Percentiles rank a stretch among this genome's conserved stretches.
Conservation (phyloP, 2,329 filamentous ascomycete genomes). For the Emericellopsis atlantica region DNA sequence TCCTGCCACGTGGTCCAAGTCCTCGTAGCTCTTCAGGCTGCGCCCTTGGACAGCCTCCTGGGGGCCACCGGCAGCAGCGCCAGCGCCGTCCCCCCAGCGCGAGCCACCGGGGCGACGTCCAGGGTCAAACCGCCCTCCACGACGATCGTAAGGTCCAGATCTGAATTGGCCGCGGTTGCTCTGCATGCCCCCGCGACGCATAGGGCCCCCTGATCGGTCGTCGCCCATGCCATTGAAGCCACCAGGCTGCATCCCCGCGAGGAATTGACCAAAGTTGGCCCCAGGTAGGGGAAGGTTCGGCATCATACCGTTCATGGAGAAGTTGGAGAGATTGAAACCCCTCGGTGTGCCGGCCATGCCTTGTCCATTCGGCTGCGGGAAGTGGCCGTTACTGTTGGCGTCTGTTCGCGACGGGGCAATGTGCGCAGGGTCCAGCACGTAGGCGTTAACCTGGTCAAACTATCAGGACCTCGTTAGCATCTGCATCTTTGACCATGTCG, state of each 20-base stretch:
- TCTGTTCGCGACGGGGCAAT: conserved; percentile 90
- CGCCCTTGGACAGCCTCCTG: conserved; percentile 85
- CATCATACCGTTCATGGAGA: conserved; percentile 47
- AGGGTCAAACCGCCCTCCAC: conserved; percentile 34
- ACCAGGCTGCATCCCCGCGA: conserved; percentile 32
- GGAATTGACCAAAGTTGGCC: conserved; percentile 38
- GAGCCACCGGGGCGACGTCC: conserved; percentile 36
- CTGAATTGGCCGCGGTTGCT: conserved; percentile 43
- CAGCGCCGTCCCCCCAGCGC: conserved; percentile 64
- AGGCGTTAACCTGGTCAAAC: conserved; percentile 85
- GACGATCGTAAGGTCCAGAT: conserved; percentile 62
- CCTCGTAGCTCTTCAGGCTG: conserved; percentile 93
- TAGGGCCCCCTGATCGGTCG: conserved; percentile 54
- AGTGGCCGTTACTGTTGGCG: conserved; percentile 91
- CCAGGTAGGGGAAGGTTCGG: conserved; percentile 42
- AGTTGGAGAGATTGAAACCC: conserved; percentile 76
- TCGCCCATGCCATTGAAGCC: conserved; percentile 34
- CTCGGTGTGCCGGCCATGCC: conserved; percentile 73
- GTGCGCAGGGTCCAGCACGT: conserved; percentile 86
- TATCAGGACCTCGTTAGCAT: conserved; percentile 18
- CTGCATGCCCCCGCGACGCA: conserved; percentile 51
- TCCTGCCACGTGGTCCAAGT: conserved; percentile 75
- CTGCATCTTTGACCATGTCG: neutral
- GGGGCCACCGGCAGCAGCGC: conserved; percentile 67
- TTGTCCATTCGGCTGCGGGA: conserved; percentile 68